Percentiles rank a stretch among this genome's conserved stretches.
Evolutionary conservation across 228 moss, liverwort and hornwort genomes (phyloP).

Genomic region (Sphagnum fallax): DNA sequence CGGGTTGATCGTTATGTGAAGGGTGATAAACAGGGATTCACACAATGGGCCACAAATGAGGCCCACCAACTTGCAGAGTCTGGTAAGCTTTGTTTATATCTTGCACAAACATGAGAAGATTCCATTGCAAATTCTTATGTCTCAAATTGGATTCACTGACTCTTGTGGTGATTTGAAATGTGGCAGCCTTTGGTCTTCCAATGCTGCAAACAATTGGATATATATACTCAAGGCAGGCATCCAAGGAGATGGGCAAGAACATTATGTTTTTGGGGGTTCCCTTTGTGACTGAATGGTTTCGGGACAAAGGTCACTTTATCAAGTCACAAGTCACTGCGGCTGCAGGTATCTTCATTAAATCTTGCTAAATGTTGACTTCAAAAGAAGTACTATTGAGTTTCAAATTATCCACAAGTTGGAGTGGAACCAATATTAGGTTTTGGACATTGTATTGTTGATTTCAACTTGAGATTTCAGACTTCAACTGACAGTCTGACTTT

Average conservation of each 20-base stretch:
- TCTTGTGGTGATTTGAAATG: background rate
- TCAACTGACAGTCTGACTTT: background rate
- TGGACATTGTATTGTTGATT: too few species aligned
- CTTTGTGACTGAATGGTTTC: slow-evolving; percentile 80
- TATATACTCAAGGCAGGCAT: slow-evolving; percentile 72
- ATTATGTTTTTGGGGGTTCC: slow-evolving; percentile 62
- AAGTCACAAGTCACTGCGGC: slow-evolving; percentile 82
- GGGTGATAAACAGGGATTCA: slow-evolving; percentile 23
- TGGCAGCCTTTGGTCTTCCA: slow-evolving; percentile 64
- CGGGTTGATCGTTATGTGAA: slow-evolving; percentile 34
- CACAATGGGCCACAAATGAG: slow-evolving; percentile 50
- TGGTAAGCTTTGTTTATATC: slow-evolving; percentile 14
- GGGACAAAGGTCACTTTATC: slow-evolving; percentile 85
- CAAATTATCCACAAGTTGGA: too few species aligned
- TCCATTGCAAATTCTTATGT: too few species aligned
- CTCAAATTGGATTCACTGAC: too few species aligned
- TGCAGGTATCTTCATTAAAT: slow-evolving; percentile 30
- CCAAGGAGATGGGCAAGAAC: slow-evolving; percentile 90
- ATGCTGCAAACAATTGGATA: slow-evolving; percentile 90
- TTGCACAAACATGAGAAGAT: background rate
- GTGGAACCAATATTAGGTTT: too few species aligned
- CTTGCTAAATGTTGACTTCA: background rate
- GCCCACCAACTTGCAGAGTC: slow-evolving; percentile 36
- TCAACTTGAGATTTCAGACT: too few species aligned
- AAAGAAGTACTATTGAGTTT: too few species aligned